Base-by-base conservation (phyloP, 345 rosid species). In the Citropsis articulata region DNA sequence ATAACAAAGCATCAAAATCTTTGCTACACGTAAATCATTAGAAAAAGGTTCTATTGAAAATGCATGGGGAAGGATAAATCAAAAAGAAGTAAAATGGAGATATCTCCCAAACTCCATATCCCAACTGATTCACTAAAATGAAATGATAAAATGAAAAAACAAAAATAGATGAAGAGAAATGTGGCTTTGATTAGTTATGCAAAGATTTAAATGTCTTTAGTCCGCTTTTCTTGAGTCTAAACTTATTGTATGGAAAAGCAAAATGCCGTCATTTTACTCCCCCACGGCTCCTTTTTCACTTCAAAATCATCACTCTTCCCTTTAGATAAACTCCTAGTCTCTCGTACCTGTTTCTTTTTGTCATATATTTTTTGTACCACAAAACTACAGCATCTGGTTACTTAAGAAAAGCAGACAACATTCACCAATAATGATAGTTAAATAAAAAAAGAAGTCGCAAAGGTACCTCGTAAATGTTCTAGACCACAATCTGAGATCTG, bases 401-500 rank as follows among this genome's bases (percentile, higher is more conserved):
- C 27, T 63, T 6, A 36, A 30, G 64, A 53, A 75, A 31, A 30
- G 53, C 24, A 79, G 10, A 79, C 13, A 21, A 62, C 42, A 10
- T 75, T 42, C 59, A 75, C 42, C 50, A 16, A 13, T 24, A 61
- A 18, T 38, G 21, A 33, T 21, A 28, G 36, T 19, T 63, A 31
- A 33, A 33, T 28, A 12, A 25, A 22, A 61, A 56, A 64, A 25
- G 57, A 31, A n/a, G 22, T 33, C 69, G 76, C 78, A 31, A 64
- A 64, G 12, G 67, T 64, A 64, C 68, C 68, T 18, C n/a, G 7
- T 16, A 64, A 7, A 65, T 83, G 85, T 71, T 62, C 72, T 19
- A 92, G 85, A 40, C 98, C 98, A 42, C 2, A 65, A 76, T 93
- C 91, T 56, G 94, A 91, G 66, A 95, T 88, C 81, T 74, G 76